These are phyloP conservation scores for Xylaria sp. DNA, from an alignment of 2,329 filamentous ascomycete genomes.

Conservation along the genomic window DNA sequence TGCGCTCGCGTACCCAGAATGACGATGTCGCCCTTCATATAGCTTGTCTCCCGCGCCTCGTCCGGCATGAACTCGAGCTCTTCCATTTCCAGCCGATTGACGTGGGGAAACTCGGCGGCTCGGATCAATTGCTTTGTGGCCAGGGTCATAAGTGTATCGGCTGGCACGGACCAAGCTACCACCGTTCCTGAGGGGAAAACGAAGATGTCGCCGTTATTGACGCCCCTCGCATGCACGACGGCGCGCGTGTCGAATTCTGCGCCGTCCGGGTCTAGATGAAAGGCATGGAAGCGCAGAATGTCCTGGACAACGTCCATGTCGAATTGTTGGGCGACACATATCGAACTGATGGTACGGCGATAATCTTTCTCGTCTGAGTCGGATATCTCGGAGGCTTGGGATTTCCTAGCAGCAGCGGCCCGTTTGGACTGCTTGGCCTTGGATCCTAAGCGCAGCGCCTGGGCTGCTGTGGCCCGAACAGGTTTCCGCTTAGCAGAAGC, in stretches of 20 bases:
- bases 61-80: slow-evolving; percentile 88
- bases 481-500: slow-evolving; percentile 49
- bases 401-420: slow-evolving; percentile 46
- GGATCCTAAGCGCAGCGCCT: slow-evolving; percentile 80
- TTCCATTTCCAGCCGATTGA: slow-evolving; percentile 76
- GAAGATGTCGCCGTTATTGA: slow-evolving; percentile 82
- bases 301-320: slow-evolving; percentile 63
- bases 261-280: slow-evolving; percentile 63
- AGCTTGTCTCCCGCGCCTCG: slow-evolving; percentile 69
- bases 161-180: slow-evolving; percentile 86
- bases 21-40: slow-evolving; percentile 85
- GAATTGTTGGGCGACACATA: slow-evolving; percentile 66
- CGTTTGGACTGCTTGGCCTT: slow-evolving; percentile 69
- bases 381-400: slow-evolving; percentile 28
- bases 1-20: slow-evolving; percentile 77
- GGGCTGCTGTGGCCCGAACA: slow-evolving; percentile 51
- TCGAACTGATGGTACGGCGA: slow-evolving; percentile 54
- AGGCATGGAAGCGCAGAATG: slow-evolving; percentile 61
- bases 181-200: slow-evolving; percentile 94
- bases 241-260: slow-evolving; percentile 64
- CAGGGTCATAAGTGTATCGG: slow-evolving; percentile 70
- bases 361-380: slow-evolving; percentile 46
- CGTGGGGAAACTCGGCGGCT: slow-evolving; percentile 75
- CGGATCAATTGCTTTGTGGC: slow-evolving; percentile 73
- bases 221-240: slow-evolving; percentile 64